Evolutionary conservation across 2,329 filamentous ascomycete genomes (phyloP), one percentile per base, ranked within the genome.

Genomic region (Gnomoniopsis sp.): DNA sequence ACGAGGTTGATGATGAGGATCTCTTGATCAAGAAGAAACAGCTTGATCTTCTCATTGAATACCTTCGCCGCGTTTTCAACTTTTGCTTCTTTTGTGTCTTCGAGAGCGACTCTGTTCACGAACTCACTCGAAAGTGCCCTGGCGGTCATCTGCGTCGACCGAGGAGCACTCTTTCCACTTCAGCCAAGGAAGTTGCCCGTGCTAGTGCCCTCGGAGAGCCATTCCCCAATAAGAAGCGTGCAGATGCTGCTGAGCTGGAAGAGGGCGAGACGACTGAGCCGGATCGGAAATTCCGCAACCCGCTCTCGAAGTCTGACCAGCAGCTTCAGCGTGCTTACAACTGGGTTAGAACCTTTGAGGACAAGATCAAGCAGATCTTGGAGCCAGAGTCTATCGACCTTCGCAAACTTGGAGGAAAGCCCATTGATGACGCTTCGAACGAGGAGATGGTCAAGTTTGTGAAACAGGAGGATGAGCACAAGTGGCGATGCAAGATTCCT

Each of bases 81-180:
- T 98, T 99, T 77, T 99, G 95, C 78, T 97, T 99, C 80, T 99
- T 98, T 79, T 99, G 95, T 72, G 96, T 99, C 6, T 98, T 99
- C 66, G 95, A 99, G 75, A 95, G 92, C 69, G 95, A 99, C 73
- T 98, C 93, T 0, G 88, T 98, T 22, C 95, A 99, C 69, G 95
- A 99, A 75, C 80, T 99, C 65, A 93, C 91, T 44, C 87, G 95
- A 60, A 98, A 99, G 75, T 99, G 95, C 67, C 92, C 95, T 26
- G 95, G 95, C 46, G 95, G 95, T n/a, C 95, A 99, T 79, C 85
- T 99, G 62, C 91, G 95, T 63, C 88, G 95, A 51, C 95, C 95
- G 43, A 85, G 93, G 58, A 89, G 89, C 67, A 96, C 91, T 38
- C 81, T 98, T 36, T 95, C 89, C 4, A 88, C 85, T 14, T 82